Evolutionary conservation across 257 asterid genomes (phyloP).

Genomic region (Penstemon newberryi): DNA sequence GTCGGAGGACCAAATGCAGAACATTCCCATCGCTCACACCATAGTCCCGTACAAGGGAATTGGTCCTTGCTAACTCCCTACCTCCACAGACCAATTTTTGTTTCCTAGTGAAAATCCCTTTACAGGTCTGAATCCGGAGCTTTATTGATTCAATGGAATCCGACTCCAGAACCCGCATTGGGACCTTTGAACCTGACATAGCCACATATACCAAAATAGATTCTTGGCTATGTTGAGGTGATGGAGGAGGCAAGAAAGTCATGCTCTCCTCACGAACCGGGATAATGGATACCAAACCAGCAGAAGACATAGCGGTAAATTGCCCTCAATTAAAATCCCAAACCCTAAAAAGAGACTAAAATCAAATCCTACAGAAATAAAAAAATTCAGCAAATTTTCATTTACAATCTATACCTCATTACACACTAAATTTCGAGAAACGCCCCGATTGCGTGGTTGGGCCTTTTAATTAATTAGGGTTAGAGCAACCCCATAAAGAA

Average conservation of each 20-base stretch:
- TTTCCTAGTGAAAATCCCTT: slow-evolving; percentile 68
- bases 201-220: slow-evolving; percentile 56
- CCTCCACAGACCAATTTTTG: slow-evolving; percentile 85
- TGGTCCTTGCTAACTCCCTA: slow-evolving; percentile 73
- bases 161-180: slow-evolving; percentile 69
- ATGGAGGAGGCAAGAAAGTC: slow-evolving; percentile 42
- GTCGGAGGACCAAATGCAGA: slow-evolving; percentile 75
- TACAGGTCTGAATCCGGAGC: slow-evolving; percentile 62
- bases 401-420: slow-evolving; percentile 25
- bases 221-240: slow-evolving; percentile 50
- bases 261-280: slow-evolving; percentile 51
- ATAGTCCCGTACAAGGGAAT: slow-evolving; percentile 73
- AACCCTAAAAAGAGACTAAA: slow-evolving; percentile 30
- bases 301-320: slow-evolving; percentile 59
- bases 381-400: slow-evolving; percentile 29
- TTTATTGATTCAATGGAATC: slow-evolving; percentile 82
- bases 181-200: slow-evolving; percentile 67
- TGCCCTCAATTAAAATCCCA: slow-evolving; percentile 31
- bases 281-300: slow-evolving; percentile 63
- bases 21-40: slow-evolving; percentile 77
- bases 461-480: slow-evolving; percentile 27
- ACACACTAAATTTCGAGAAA: slow-evolving; percentile 9
- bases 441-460: slow-evolving; percentile 44
- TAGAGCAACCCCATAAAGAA: neutral
- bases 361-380: slow-evolving; percentile 32